Conservation (phyloP, 768 basidiomycete species). For the Lenzites betulinus region DNA sequence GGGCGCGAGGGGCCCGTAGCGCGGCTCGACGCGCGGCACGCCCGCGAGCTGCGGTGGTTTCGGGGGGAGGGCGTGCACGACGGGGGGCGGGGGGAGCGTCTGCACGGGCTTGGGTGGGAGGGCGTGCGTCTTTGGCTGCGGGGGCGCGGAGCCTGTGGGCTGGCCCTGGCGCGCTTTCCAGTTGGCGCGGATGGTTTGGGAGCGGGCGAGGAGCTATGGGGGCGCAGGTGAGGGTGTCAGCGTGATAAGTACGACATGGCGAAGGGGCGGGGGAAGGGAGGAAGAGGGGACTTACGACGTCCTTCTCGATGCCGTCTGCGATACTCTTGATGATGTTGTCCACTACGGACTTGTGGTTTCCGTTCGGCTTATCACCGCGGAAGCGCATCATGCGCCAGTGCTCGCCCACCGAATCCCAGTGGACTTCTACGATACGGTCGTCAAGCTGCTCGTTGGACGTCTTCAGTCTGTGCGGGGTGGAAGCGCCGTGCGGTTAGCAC, state of each 20-base stretch:
- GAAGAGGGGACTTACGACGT: conserved; percentile 50
- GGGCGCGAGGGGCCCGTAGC: conserved; percentile 65
- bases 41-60: conserved; percentile 24
- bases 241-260: neutral
- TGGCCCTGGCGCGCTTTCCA: conserved; percentile 68
- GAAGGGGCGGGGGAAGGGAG: neutral
- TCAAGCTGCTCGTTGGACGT: conserved; percentile 82
- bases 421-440: conserved; percentile 92
- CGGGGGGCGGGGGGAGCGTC: conserved; percentile 13
- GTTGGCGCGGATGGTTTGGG: conserved; percentile 61
- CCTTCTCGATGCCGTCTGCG: conserved; percentile 90
- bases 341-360: conserved; percentile 84
- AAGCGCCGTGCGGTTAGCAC: neutral
- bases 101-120: conserved; percentile 26
- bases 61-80: conserved; percentile 17
- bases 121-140: conserved; percentile 11
- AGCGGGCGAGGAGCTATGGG: conserved; percentile 65
- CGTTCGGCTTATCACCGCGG: conserved; percentile 90
- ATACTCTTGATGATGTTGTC: conserved; percentile 91
- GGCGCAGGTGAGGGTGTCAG: neutral
- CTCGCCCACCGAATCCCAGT: conserved; percentile 71
- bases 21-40: conserved; percentile 41
- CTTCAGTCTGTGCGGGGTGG: conserved; percentile 65
- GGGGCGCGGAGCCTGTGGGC: conserved; percentile 29
- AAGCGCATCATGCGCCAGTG: conserved; percentile 93